phyloP scores from a whole-genome alignment of 2,329 filamentous ascomycete species.

The Venturia nashicola region DNA sequence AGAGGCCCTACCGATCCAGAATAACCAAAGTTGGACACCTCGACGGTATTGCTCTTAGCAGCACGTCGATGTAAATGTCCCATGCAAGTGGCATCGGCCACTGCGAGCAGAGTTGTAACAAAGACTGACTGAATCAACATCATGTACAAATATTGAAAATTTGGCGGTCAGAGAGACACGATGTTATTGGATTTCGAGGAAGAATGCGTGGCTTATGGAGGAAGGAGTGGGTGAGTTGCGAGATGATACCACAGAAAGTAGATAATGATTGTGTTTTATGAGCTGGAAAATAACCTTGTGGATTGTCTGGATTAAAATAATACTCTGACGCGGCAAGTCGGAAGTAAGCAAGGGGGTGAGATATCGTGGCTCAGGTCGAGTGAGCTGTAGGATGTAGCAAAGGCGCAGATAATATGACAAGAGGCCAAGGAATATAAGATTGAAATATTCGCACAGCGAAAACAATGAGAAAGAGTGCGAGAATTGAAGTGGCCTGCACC shows the following conservation, averaged over 20 bases:
- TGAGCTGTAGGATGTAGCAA: neutral
- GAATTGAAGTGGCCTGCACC: neutral
- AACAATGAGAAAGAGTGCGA: neutral
- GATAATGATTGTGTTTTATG: neutral
- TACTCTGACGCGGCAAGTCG: neutral
- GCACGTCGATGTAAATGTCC: slow-evolving; percentile 22
- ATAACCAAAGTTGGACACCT: slow-evolving; percentile 29
- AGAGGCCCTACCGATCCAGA: slow-evolving; percentile 34
- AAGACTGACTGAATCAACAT: neutral
- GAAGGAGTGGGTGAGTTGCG: neutral
- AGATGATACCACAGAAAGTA: neutral
- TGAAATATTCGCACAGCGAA: neutral
- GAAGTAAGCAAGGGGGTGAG: neutral
- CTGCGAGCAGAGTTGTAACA: neutral
- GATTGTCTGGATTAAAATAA: neutral
- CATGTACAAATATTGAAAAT: neutral
- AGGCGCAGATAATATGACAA: neutral
- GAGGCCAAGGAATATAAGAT: neutral
- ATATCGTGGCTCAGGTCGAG: slow-evolving; percentile 1
- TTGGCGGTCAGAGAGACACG: neutral
- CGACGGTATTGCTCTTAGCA: slow-evolving; percentile 17
- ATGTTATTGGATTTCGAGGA: neutral
- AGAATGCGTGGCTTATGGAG: neutral
- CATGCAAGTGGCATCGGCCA: slow-evolving; percentile 26
- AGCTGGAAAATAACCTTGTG: neutral